phyloP scores from a whole-genome alignment of 306 rosid species.

The Pyrus pyrifolia region DNA sequence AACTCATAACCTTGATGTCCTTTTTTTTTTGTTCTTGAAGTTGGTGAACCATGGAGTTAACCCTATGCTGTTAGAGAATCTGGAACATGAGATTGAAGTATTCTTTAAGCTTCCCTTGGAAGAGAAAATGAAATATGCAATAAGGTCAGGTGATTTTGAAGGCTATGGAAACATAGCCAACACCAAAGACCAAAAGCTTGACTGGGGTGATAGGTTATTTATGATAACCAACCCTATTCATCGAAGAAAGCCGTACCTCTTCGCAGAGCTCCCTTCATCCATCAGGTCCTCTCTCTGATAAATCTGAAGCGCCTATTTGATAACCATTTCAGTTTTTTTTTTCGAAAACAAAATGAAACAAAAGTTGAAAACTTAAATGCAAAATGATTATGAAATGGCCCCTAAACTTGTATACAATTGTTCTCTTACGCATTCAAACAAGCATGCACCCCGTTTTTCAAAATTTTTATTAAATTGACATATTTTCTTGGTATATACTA shows the following conservation, averaged over 20 bases:
- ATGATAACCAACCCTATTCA: constrained; percentile 46
- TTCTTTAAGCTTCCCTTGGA: constrained; percentile 61
- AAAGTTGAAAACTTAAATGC: too few species aligned
- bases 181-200: constrained; percentile 54
- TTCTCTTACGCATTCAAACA: not conserved
- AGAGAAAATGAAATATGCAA: constrained; percentile 47
- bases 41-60: constrained; percentile 76
- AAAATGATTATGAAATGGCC: not conserved
- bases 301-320: too few species aligned
- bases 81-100: constrained; percentile 44
- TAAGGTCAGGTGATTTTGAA: constrained; percentile 53
- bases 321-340: too few species aligned
- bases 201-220: constrained; percentile 79
- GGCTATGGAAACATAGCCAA: constrained; percentile 57
- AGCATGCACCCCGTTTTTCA: not conserved
- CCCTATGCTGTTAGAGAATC: constrained; percentile 29
- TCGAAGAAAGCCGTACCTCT: constrained; percentile 52
- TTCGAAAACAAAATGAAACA: too few species aligned
- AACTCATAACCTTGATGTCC: not conserved
- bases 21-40: constrained; percentile 14
- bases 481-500: not conserved
- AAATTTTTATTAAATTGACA: not conserved
- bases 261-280: constrained; percentile 45
- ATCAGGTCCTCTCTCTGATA: constrained; percentile 32
- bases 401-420: not conserved